Conservation (phyloP, 805 yeast species). For the Ogataea paradorogensis region DNA sequence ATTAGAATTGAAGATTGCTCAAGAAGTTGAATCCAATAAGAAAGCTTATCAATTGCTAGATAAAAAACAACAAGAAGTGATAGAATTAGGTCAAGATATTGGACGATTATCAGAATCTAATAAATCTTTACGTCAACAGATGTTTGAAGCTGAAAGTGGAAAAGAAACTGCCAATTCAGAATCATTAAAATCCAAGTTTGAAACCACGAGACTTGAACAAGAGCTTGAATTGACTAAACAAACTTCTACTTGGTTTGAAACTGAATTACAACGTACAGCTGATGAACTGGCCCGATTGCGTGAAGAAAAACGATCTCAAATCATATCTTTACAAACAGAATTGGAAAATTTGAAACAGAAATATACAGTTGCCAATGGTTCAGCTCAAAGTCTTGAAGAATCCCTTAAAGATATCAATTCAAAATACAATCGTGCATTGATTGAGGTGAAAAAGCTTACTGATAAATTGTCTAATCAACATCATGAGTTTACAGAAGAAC, state of each 20-base stretch:
- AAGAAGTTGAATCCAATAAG: conserved; percentile 28
- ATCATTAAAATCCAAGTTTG: conserved; percentile 25
- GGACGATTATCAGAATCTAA: conserved; percentile 39
- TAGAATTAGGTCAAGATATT: conserved; percentile 39
- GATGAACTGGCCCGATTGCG: conserved; percentile 29
- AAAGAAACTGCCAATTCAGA: conserved; percentile 28
- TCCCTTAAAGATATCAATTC: conserved; percentile 37
- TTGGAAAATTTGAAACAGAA: conserved; percentile 37
- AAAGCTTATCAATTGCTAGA: conserved; percentile 35
- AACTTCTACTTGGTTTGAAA: conserved; percentile 35
- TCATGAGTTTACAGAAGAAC: conserved; percentile 53
- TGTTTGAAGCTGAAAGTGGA: conserved; percentile 37
- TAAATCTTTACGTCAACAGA: conserved; percentile 40
- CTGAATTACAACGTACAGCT: conserved; percentile 32
- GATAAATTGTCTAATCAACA: conserved; percentile 42
- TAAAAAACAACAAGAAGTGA: conserved; percentile 36
- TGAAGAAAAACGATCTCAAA: conserved; percentile 30
- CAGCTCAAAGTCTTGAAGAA: conserved; percentile 33
- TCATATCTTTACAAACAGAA: conserved; percentile 33
- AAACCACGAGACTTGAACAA: conserved; percentile 27
- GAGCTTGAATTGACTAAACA: conserved; percentile 32
- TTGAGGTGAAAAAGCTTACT: conserved; percentile 45
- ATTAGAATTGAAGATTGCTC: conserved; percentile 16
- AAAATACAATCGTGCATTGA: conserved; percentile 41
- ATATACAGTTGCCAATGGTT: conserved; percentile 23